Percentiles rank a stretch among this genome's conserved stretches.
These are phyloP conservation scores for Rhypophila decipiens DNA, from an alignment of 495 filamentous ascomycete genomes.

Conservation along the genomic window DNA sequence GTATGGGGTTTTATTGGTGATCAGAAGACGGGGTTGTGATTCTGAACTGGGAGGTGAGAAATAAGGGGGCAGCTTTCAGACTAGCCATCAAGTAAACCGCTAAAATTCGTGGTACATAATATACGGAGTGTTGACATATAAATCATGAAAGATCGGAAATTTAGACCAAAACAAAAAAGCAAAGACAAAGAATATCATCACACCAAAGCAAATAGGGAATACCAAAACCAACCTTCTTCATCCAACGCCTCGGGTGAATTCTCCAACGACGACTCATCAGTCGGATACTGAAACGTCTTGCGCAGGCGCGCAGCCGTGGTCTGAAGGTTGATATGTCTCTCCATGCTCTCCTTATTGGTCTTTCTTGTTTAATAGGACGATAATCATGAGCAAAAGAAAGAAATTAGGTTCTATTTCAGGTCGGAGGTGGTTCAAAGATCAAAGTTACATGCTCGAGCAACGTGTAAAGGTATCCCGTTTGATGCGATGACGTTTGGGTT, in stretches of 20 bases:
- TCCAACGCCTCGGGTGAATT: constrained; percentile 49
- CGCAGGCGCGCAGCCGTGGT: constrained; percentile 42
- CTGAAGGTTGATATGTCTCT: background rate
- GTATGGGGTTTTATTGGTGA: background rate
- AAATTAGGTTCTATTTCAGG: no score
- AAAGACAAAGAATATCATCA: background rate
- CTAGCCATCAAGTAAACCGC: no score
- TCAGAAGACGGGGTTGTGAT: background rate
- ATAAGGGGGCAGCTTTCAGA: background rate
- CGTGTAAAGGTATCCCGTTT: no score
- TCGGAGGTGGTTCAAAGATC: no score
- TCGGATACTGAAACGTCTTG: constrained; percentile 57
- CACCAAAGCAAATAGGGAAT: background rate
- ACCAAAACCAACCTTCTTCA: constrained; percentile 48
- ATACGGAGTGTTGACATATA: background rate
- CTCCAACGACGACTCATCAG: constrained; percentile 32
- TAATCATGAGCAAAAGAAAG: no score
- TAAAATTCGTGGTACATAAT: no score
- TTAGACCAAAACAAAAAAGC: background rate
- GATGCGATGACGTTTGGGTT: no score
- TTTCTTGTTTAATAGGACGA: no score
- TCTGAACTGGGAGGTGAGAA: background rate
- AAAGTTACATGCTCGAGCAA: no score
- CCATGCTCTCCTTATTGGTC: constrained; percentile 1
- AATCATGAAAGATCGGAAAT: background rate